Conservation (phyloP, 1,139 yeast species). For the Yamadazyma triangularis region DNA sequence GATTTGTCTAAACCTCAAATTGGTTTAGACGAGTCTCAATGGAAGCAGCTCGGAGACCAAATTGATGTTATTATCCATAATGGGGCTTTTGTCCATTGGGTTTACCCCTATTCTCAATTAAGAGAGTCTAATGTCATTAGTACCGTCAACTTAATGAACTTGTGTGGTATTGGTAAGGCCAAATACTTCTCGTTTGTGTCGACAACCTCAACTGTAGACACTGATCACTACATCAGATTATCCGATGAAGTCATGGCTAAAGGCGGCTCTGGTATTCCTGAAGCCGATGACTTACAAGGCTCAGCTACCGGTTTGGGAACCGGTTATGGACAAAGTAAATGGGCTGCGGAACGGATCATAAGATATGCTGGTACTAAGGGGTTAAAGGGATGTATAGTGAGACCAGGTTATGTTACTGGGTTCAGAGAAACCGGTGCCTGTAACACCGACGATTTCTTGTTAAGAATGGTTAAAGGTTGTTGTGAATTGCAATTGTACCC, state of each 20-base stretch:
- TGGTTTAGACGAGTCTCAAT: constrained; percentile 57
- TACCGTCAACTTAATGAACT: constrained; percentile 75
- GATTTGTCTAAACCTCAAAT: constrained; percentile 69
- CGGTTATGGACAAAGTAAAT: constrained; percentile 96
- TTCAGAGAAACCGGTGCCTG: constrained; percentile 78
- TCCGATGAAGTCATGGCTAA: constrained; percentile 65
- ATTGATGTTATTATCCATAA: constrained; percentile 89
- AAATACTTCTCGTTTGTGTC: constrained; percentile 90
- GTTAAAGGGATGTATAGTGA: constrained; percentile 77
- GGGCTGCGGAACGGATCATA: constrained; percentile 92
- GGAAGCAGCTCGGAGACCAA: constrained; percentile 52
- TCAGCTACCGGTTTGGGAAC: constrained; percentile 77
- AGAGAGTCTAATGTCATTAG: constrained; percentile 93
- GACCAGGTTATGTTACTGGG: constrained; percentile 97
- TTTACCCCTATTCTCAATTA: constrained; percentile 84
- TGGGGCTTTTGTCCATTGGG: constrained; percentile 99
- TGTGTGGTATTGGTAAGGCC: constrained; percentile 78
- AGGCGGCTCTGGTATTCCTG: constrained; percentile 73
- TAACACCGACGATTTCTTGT: constrained; percentile 92
- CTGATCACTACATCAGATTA: constrained; percentile 69
- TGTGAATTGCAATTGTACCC: constrained; percentile 84
- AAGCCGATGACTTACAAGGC: constrained; percentile 77
- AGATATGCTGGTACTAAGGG: constrained; percentile 87
- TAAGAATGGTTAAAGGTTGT: constrained; percentile 93
- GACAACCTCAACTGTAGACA: constrained; percentile 89